Conservation (phyloP, 331 rosid genomes). For the Dryas integrifolia region DNA sequence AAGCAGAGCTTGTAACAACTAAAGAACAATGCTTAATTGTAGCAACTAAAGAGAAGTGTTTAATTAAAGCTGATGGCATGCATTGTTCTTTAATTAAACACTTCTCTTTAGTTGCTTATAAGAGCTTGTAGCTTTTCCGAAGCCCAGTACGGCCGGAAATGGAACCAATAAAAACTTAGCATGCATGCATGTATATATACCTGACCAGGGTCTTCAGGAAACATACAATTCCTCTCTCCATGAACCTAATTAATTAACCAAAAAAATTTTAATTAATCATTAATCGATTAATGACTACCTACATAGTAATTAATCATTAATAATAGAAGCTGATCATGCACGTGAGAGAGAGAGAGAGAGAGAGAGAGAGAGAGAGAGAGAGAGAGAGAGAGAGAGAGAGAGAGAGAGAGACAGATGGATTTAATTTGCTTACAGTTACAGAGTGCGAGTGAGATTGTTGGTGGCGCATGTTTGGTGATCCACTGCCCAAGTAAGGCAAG, state of each 20-base stretch:
- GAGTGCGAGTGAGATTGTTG: slow-evolving; percentile 27
- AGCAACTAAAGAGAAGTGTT: too few species aligned
- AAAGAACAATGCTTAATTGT: too few species aligned
- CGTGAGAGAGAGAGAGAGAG: slow-evolving; percentile 19
- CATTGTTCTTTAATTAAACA: slow-evolving; percentile 18
- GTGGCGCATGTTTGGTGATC: slow-evolving; percentile 58
- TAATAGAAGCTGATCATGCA: slow-evolving; percentile 23
- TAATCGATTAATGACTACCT: slow-evolving; percentile 37
- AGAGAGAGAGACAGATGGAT: slow-evolving; percentile 25
- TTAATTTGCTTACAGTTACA: slow-evolving; percentile 14
- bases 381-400: slow-evolving; percentile 2
- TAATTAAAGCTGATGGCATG: slow-evolving; percentile 35
- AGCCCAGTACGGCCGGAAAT: neutral
- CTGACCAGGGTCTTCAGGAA: slow-evolving; percentile 98
- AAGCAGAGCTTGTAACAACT: too few species aligned
- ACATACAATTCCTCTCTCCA: slow-evolving; percentile 82
- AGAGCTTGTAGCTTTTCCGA: neutral
- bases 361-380: slow-evolving; percentile 23
- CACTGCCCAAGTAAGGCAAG: slow-evolving; percentile 80
- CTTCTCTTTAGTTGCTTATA: neutral
- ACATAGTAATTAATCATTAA: slow-evolving; percentile 26
- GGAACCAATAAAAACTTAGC: slow-evolving; percentile 46
- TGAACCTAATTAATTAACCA: slow-evolving; percentile 55
- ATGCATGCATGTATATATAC: slow-evolving; percentile 44
- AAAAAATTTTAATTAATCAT: slow-evolving; percentile 34